Conservation (phyloP, 345 rosid genomes). For the Moricandia moricandioides region DNA sequence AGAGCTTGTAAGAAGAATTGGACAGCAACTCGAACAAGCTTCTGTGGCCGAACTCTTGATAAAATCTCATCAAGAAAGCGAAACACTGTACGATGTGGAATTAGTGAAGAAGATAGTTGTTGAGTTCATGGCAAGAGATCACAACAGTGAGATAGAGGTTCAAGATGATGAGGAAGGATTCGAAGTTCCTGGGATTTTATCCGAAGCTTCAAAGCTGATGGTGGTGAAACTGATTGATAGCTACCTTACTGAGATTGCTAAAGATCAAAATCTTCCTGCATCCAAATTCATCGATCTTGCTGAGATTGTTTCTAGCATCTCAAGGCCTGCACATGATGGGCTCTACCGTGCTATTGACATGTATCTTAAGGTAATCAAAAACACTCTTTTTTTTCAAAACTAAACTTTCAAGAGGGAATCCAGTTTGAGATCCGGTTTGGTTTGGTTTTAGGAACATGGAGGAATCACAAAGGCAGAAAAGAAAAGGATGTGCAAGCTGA, state of each 20-base stretch:
- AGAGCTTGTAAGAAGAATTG: constrained; percentile 56
- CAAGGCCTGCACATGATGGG: constrained; percentile 79
- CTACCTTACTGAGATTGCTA: constrained; percentile 75
- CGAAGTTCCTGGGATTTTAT: constrained; percentile 56
- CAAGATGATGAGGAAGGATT: constrained; percentile 39
- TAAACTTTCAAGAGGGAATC: too few species aligned
- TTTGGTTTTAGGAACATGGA: constrained; percentile 54
- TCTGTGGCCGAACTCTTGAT: constrained; percentile 62
- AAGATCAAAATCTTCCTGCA: constrained; percentile 59
- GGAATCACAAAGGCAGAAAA: constrained; percentile 75
- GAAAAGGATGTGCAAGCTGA: constrained; percentile 76
- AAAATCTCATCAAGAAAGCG: constrained; percentile 49
- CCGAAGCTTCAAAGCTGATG: constrained; percentile 84
- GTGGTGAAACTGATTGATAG: constrained; percentile 73
- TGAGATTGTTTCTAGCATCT: constrained; percentile 54
- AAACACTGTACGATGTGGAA: constrained; percentile 59
- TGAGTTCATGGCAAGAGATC: constrained; percentile 60
- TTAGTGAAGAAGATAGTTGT: constrained; percentile 52
- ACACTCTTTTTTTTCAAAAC: too few species aligned
- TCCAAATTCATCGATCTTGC: constrained; percentile 64
- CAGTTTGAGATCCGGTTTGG: too few species aligned
- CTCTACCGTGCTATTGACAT: constrained; percentile 81
- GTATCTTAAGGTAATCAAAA: constrained; percentile 58
- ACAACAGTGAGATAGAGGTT: constrained; percentile 44
- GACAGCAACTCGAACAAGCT: constrained; percentile 82